phyloP scores from a whole-genome alignment of 2,329 filamentous ascomycete genomes.

The Metarhizium sp. region DNA sequence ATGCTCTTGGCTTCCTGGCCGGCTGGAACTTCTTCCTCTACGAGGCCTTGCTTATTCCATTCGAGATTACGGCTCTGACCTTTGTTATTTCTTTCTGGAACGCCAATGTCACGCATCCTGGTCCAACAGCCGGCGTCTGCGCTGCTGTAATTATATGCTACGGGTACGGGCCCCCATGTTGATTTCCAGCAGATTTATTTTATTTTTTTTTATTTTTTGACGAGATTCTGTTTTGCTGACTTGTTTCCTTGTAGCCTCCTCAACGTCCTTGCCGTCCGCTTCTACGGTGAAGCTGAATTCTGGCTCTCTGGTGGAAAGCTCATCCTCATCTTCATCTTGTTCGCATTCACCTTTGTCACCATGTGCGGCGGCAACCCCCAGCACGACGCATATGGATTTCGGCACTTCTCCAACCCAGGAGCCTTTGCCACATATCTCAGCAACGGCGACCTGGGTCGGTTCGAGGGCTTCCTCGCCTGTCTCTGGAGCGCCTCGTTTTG shows the following conservation, averaged over 20 bases:
- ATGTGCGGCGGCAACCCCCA: constrained; percentile 70
- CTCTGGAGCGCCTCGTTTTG: constrained; percentile 55
- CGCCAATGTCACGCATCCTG: constrained; percentile 42
- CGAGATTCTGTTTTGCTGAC: neutral
- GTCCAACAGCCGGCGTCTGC: constrained; percentile 45
- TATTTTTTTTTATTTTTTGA: no score
- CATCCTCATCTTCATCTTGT: constrained; percentile 54
- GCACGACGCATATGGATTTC: constrained; percentile 60
- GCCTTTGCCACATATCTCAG: constrained; percentile 39
- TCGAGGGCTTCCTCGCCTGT: constrained; percentile 59
- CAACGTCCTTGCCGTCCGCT: constrained; percentile 48
- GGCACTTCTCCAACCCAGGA: constrained; percentile 45
- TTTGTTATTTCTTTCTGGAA: constrained; percentile 30
- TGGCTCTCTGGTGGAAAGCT: constrained; percentile 54
- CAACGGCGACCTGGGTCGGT: constrained; percentile 51
- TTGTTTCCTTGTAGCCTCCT: neutral
- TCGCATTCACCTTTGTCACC: constrained; percentile 66
- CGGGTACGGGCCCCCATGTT: constrained; percentile 31
- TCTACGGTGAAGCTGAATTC: constrained; percentile 64
- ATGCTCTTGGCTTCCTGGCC: constrained; percentile 45
- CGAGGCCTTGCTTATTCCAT: constrained; percentile 29
- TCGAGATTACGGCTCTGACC: constrained; percentile 30
- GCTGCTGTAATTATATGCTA: constrained; percentile 37
- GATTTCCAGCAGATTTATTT: no score
- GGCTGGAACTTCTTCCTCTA: constrained; percentile 34